Conservation (phyloP, 306 rosid genomes). For the Citrullus mucosospermus region DNA sequence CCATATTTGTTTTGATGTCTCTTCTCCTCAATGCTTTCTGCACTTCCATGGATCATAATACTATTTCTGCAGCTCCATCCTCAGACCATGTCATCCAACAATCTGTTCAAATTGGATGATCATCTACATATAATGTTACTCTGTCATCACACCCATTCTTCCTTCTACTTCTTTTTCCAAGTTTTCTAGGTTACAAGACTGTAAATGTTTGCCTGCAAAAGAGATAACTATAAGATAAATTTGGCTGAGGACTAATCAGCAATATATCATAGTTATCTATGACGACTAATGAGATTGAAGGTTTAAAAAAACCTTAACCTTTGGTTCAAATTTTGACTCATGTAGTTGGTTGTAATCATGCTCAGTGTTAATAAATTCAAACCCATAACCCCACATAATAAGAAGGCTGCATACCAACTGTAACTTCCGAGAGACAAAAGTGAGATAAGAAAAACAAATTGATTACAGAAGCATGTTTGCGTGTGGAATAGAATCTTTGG, state of each 20-base stretch:
- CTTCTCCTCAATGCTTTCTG: constrained; percentile 29
- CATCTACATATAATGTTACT: neutral
- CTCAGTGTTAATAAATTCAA: neutral
- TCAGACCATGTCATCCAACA: neutral
- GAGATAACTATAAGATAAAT: neutral
- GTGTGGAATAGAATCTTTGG: neutral
- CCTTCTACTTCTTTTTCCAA: neutral
- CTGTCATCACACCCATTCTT: neutral
- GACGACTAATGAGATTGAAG: neutral
- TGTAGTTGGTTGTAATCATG: neutral
- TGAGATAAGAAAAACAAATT: neutral
- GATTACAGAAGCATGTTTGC: neutral
- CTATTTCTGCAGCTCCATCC: neutral
- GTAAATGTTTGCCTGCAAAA: neutral
- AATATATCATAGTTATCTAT: neutral
- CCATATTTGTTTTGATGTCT: constrained; percentile 39
- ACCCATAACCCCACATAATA: neutral
- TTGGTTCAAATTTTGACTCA: neutral
- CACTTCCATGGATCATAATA: neutral
- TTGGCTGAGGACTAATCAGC: neutral
- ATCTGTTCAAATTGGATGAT: neutral
- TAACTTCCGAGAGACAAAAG: neutral
- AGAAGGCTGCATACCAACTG: neutral
- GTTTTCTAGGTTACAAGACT: neutral
- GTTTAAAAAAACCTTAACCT: neutral